Evolutionary conservation across 305 asterid species (phyloP).

Genomic region (Salvia sclarea): DNA sequence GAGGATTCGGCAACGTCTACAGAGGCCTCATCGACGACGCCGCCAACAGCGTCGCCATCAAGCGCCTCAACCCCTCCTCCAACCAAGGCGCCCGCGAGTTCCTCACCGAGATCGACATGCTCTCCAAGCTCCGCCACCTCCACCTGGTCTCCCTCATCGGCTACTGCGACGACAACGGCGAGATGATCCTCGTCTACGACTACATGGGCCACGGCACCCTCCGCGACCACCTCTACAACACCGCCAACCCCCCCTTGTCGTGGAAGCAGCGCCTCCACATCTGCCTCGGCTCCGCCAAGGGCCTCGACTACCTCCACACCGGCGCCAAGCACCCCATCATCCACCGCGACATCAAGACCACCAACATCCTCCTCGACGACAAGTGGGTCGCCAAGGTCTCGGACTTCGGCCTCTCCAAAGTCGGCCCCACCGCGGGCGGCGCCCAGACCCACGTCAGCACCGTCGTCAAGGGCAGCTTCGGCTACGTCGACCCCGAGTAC

Average conservation of each 20-base stretch:
- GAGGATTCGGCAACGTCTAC: slow-evolving; percentile 64
- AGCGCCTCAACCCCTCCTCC: slow-evolving; percentile 51
- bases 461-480: slow-evolving; percentile 61
- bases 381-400: slow-evolving; percentile 68
- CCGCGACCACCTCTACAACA: slow-evolving; percentile 54
- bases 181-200: slow-evolving; percentile 71
- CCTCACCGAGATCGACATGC: slow-evolving; percentile 53
- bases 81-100: slow-evolving; percentile 61
- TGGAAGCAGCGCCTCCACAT: slow-evolving; percentile 64
- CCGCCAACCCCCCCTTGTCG: slow-evolving; percentile 36
- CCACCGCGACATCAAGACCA: slow-evolving; percentile 73
- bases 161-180: slow-evolving; percentile 48
- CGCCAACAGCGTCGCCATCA: slow-evolving; percentile 46
- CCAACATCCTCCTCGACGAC: slow-evolving; percentile 61
- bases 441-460: slow-evolving; percentile 54
- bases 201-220: slow-evolving; percentile 64
- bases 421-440: slow-evolving; percentile 41
- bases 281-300: slow-evolving; percentile 63
- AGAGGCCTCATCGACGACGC: slow-evolving; percentile 44
- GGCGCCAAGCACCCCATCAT: slow-evolving; percentile 46
- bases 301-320: slow-evolving; percentile 57
- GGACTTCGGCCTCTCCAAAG: slow-evolving; percentile 64
- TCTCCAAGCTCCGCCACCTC: slow-evolving; percentile 55
- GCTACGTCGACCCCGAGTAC: slow-evolving; percentile 64
- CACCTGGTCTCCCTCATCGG: slow-evolving; percentile 67